Conservation (phyloP, 2,329 filamentous ascomycete species). For the Botrytis cinerea region DNA sequence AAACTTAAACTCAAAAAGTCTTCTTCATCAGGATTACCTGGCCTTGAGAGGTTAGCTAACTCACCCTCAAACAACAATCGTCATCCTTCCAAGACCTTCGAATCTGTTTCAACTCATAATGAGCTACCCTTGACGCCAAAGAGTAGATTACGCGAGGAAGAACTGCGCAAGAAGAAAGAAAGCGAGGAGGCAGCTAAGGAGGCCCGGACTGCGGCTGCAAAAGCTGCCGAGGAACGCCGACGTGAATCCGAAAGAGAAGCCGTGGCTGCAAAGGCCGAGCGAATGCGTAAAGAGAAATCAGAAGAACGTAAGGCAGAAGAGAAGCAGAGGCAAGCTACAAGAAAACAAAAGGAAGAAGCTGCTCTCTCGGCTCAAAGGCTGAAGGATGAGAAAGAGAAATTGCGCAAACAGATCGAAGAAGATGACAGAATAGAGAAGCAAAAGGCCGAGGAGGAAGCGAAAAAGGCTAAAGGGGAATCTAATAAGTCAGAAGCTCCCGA, state of each 20-base stretch:
- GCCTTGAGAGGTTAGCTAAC: constrained; percentile 29
- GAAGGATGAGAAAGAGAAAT: constrained; percentile 30
- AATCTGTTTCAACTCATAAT: constrained; percentile 24
- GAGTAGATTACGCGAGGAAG: constrained; percentile 33
- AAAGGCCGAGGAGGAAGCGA: constrained; percentile 24
- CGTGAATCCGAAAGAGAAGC: constrained; percentile 32
- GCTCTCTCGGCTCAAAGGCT: constrained; percentile 25
- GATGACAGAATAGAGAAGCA: constrained; percentile 26
- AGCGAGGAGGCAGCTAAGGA: constrained; percentile 29
- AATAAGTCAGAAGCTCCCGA: constrained; percentile 3
- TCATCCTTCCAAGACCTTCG: constrained; percentile 24
- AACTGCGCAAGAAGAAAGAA: constrained; percentile 26
- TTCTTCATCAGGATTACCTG: constrained; percentile 26
- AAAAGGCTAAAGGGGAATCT: constrained; percentile 17
- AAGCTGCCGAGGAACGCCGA: constrained; percentile 31
- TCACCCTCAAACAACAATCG: constrained; percentile 31
- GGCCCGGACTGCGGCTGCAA: constrained; percentile 30
- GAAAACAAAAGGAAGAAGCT: constrained; percentile 26
- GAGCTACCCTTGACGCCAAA: constrained; percentile 36
- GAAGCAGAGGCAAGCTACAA: constrained; percentile 23
- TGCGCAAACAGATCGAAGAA: constrained; percentile 26
- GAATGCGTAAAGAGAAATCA: constrained; percentile 28
- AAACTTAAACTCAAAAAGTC: constrained; percentile 33
- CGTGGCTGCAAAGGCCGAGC: constrained; percentile 28
- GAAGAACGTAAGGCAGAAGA: constrained; percentile 27